Percentiles rank a stretch among this genome's conserved stretches.
phyloP scores from a whole-genome alignment of 2,329 filamentous ascomycete species.

The Rachicladosporium sp. region DNA sequence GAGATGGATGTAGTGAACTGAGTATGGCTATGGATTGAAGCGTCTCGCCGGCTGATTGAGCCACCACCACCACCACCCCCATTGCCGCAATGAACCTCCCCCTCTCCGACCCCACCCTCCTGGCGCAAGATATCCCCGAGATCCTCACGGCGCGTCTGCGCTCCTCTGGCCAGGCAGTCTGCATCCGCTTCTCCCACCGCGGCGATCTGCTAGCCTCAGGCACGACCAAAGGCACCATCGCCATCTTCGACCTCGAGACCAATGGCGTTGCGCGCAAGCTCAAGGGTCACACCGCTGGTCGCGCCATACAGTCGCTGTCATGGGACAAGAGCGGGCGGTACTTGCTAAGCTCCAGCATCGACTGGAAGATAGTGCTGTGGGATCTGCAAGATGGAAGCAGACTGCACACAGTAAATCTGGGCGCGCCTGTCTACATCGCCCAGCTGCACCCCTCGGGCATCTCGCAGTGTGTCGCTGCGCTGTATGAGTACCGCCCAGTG shows the following conservation, averaged over 20 bases:
- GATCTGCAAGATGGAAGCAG: conserved; percentile 64
- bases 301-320: conserved; percentile 85
- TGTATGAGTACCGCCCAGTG: conserved; percentile 86
- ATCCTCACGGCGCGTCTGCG: conserved; percentile 79
- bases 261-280: conserved; percentile 93
- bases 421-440: conserved; percentile 88
- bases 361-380: conserved; percentile 95
- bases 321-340: conserved; percentile 91
- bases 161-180: conserved; percentile 49
- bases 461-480: conserved; percentile 73
- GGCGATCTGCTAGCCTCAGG: conserved; percentile 93
- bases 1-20: no score
- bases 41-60: neutral
- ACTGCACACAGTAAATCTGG: conserved; percentile 76
- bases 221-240: conserved; percentile 78
- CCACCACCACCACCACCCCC: neutral
- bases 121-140: conserved; percentile 78
- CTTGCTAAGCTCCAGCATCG: conserved; percentile 81
- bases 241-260: conserved; percentile 95
- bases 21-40: no score
- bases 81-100: conserved; percentile 52
- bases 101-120: conserved; percentile 57
- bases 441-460: conserved; percentile 87
- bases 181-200: conserved; percentile 77
- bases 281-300: conserved; percentile 63